Evolutionary conservation across 352 stramenopile genomes (phyloP).

Genomic region (Pythium phragmitis): DNA sequence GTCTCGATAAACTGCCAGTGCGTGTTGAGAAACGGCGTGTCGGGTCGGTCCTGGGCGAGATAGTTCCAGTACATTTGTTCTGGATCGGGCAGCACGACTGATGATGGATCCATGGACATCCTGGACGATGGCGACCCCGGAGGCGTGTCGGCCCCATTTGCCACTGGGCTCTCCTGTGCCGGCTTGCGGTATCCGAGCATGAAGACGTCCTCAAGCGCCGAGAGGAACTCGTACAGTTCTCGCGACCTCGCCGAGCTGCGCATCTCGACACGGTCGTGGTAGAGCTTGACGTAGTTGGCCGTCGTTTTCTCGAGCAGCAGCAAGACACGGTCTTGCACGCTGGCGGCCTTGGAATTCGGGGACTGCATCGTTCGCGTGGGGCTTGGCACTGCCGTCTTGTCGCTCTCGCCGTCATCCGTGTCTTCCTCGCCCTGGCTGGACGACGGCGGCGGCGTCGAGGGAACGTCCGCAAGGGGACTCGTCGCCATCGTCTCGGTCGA

Average conservation of each 20-base stretch:
- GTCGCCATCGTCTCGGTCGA: conserved; percentile 8
- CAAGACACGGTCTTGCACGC: conserved; percentile 53
- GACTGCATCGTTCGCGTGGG: neutral
- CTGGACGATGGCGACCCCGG: conserved; percentile 11
- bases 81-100: conserved; percentile 16
- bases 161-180: neutral
- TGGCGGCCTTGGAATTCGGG: conserved; percentile 3
- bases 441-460: conserved; percentile 8
- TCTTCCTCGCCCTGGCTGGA: neutral
- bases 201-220: conserved; percentile 63
- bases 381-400: neutral
- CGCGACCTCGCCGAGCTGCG: conserved; percentile 55
- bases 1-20: conserved; percentile 64
- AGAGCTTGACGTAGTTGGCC: conserved; percentile 56
- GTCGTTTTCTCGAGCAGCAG: conserved; percentile 59
- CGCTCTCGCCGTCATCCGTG: neutral
- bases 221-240: conserved; percentile 71
- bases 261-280: conserved; percentile 61
- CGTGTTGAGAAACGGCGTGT: conserved; percentile 45
- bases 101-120: neutral
- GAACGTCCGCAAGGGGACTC: conserved; percentile 5
- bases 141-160: conserved; percentile 14
- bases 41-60: conserved; percentile 52
- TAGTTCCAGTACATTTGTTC: conserved; percentile 70
- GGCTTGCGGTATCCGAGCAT: conserved; percentile 58